These are phyloP conservation scores for Cymbidium sinense DNA, from an alignment of 106 monocot species.

Conservation along the genomic window DNA sequence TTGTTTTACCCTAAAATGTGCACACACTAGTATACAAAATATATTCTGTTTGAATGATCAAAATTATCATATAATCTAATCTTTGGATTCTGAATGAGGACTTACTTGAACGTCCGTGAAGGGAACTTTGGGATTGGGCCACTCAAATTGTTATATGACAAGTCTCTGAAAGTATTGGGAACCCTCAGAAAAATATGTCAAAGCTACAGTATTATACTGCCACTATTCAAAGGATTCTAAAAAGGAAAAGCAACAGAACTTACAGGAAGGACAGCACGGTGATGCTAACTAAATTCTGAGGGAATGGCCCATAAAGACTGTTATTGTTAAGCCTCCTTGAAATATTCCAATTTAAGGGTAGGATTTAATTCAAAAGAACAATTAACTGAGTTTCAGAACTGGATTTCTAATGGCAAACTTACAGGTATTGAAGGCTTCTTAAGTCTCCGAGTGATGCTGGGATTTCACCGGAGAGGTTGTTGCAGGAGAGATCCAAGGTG, in stretches of 20 bases:
- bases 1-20: not conserved
- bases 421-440: slow-evolving; percentile 35
- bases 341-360: not conserved
- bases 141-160: slow-evolving; percentile 45
- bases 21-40: not conserved
- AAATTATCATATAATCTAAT: not conserved
- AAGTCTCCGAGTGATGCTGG: slow-evolving; percentile 17
- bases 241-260: slow-evolving; percentile 4
- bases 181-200: not conserved
- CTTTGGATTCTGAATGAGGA: not conserved
- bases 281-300: slow-evolving; percentile 18
- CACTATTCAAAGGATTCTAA: not conserved
- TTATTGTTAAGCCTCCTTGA: slow-evolving; percentile 53
- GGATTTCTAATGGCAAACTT: not conserved
- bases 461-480: slow-evolving; percentile 22
- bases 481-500: slow-evolving; percentile 36
- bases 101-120: slow-evolving; percentile 38
- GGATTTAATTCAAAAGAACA: not conserved
- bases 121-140: slow-evolving; percentile 36
- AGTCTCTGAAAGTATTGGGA: slow-evolving; percentile 23
- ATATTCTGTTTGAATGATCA: not conserved
- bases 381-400: not conserved
- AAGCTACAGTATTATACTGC: not conserved
- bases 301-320: slow-evolving; percentile 35
- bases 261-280: slow-evolving; percentile 35